These are phyloP conservation scores for Vanrija sp. DNA, from an alignment of 1,284 basidiomycete species.

Conservation along the genomic window DNA sequence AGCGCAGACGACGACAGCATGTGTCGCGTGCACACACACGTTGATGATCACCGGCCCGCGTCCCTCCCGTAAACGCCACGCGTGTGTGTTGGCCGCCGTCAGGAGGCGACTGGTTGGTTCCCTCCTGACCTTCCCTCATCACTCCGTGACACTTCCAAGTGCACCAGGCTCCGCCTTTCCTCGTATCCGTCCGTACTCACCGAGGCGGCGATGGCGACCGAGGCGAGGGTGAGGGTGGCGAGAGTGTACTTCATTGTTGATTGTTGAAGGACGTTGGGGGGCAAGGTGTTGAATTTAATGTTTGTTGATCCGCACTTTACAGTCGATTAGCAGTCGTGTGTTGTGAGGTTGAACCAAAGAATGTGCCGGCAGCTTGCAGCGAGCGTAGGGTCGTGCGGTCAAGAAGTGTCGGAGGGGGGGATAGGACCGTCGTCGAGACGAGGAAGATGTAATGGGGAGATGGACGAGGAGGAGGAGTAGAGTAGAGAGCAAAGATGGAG, in stretches of 20 bases:
- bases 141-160: neutral
- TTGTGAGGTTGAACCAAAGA: neutral
- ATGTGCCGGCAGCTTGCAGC: constrained; percentile 1
- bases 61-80: neutral
- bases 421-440: too few relatives aligned
- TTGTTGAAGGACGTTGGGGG: neutral
- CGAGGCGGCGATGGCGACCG: constrained; percentile 1
- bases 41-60: neutral
- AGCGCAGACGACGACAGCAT: too few relatives aligned
- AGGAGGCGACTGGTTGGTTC: too few relatives aligned
- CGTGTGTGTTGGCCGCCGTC: neutral
- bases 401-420: neutral
- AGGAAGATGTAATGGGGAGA: too few relatives aligned
- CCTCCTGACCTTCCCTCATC: neutral
- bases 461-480: neutral
- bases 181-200: neutral
- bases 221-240: constrained; percentile 10
- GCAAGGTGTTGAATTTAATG: neutral
- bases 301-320: too few relatives aligned
- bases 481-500: too few relatives aligned
- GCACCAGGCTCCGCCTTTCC: neutral
- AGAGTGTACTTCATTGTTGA: constrained; percentile 17
- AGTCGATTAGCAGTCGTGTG: neutral
- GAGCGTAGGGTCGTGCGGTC: constrained; percentile 5
- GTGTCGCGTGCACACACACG: neutral